Base-by-base conservation (phyloP, 352 stramenopile species). In the Pythium biforme region DNA sequence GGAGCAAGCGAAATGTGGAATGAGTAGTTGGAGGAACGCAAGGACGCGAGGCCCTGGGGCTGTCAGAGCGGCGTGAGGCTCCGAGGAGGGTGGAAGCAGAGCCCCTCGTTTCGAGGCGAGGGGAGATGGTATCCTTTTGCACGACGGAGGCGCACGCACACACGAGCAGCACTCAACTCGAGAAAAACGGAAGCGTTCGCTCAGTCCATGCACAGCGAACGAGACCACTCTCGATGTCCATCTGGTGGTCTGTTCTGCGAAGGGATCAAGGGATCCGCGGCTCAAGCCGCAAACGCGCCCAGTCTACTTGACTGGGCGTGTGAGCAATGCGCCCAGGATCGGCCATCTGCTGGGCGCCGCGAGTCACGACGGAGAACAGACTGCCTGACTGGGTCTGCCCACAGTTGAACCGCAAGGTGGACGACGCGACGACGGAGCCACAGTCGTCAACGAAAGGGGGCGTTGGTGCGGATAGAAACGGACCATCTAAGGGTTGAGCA, bases 1-100 rank as follows among this genome's bases (percentile, higher is more conserved):
- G 26, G 50, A 41, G 37, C 55, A 57, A 65, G 63, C 50, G 63
- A 64, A 61, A 70, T 70, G 40, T 37, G 54, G 63, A 70, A 61
- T 70, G 63, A 70, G 54, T 31, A n/a, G 26, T n/a, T 14, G 37
- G 34, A 43, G 40, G 26, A 47, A 6, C 40, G 40, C 40, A 12
- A 47, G 40, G 40, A 53, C 19, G 11, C n/a, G 19, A 27, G 39
- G 19, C 25, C 27, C n/a, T n/a, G n/a, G n/a, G n/a, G n/a, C n/a
- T n/a, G n/a, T n/a, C n/a, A n/a, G n/a, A n/a, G n/a, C n/a, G 31
- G 31, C 31, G 8, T 10, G 8, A 8, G 31, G 31, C 4, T 37
- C 8, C 31, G 8, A 37, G 31, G 37, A 43, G 17, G 15, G 14
- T 14, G 37, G 9, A n/a, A 5, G 37, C 37, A 4, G 37, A 43